A percentile compares a stretch with the other conserved stretches of the same genome.
These are phyloP conservation scores for Hyphopichia khmerensis DNA, from an alignment of 1,139 yeast genomes.

Conservation along the genomic window DNA sequence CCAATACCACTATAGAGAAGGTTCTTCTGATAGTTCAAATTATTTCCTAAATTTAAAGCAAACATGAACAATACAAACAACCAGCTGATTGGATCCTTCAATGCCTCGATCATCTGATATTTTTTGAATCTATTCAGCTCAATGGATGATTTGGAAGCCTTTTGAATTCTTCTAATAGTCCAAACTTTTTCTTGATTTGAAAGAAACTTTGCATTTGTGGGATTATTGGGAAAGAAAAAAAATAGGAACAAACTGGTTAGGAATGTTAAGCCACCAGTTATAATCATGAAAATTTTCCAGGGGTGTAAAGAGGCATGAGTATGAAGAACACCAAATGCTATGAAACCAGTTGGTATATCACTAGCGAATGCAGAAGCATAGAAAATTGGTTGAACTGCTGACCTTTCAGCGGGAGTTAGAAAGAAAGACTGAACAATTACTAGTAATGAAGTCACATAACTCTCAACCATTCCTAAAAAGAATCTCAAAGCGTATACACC, in stretches of 20 bases:
- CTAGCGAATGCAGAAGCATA: slow-evolving; percentile 39
- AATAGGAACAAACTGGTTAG: slow-evolving; percentile 22
- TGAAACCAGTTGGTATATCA: slow-evolving; percentile 39
- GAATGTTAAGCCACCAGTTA: slow-evolving; percentile 38
- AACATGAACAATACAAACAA: slow-evolving; percentile 30
- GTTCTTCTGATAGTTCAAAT: slow-evolving; percentile 39
- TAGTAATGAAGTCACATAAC: slow-evolving; percentile 32
- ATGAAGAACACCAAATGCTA: slow-evolving; percentile 36
- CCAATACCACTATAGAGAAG: slow-evolving; percentile 29
- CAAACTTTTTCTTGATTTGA: slow-evolving; percentile 35
- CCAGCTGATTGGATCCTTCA: slow-evolving; percentile 43
- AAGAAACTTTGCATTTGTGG: slow-evolving; percentile 33
- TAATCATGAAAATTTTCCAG: slow-evolving; percentile 37
- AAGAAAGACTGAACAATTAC: slow-evolving; percentile 38
- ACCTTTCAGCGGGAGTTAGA: slow-evolving; percentile 32
- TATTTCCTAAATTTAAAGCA: slow-evolving; percentile 37
- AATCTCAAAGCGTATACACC: slow-evolving; percentile 39
- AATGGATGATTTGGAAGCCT: slow-evolving; percentile 32
- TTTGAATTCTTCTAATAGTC: slow-evolving; percentile 35
- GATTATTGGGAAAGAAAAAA: slow-evolving; percentile 39
- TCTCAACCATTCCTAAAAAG: slow-evolving; percentile 42
- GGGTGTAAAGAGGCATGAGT: slow-evolving; percentile 18
- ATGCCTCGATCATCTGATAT: slow-evolving; percentile 34
- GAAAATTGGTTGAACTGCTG: slow-evolving; percentile 36
- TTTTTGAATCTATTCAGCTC: slow-evolving; percentile 39